A percentile compares a stretch with the other conserved stretches of the same genome.
Conservation (phyloP, 2,329 filamentous ascomycete species). For the Podosphaera xanthii region DNA sequence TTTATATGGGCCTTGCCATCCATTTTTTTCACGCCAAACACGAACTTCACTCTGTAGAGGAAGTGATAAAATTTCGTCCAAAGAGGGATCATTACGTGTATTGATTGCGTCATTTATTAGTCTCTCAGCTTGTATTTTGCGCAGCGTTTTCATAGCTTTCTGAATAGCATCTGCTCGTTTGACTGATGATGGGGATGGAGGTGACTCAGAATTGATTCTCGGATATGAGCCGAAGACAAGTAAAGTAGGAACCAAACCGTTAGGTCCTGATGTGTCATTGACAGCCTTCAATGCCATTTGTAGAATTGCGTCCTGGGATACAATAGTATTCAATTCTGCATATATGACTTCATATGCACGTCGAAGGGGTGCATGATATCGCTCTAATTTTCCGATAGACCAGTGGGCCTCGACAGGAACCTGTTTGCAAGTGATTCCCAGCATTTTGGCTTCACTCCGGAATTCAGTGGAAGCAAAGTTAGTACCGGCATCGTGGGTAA, state of each 20-base stretch:
- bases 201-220: not conserved
- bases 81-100: constrained; percentile 1
- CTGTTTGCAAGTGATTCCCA: not conserved
- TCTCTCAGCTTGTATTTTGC: too few relatives aligned
- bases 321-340: not conserved
- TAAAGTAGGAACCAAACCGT: not conserved
- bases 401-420: constrained; percentile 1
- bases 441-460: not conserved
- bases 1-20: not conserved
- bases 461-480: constrained; percentile 4
- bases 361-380: not conserved
- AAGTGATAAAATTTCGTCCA: not conserved
- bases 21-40: not conserved
- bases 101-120: too few relatives aligned
- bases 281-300: constrained; percentile 1
- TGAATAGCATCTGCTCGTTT: constrained; percentile 1
- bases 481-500: not conserved
- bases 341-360: not conserved
- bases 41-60: not conserved
- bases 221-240: constrained; percentile 2
- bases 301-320: not conserved
- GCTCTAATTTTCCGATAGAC: constrained; percentile 1
- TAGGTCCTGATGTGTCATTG: not conserved
- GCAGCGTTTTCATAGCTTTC: too few relatives aligned
- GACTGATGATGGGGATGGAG: not conserved